Conservation (phyloP, 306 rosid species). For the Citrullus colocynthis region DNA sequence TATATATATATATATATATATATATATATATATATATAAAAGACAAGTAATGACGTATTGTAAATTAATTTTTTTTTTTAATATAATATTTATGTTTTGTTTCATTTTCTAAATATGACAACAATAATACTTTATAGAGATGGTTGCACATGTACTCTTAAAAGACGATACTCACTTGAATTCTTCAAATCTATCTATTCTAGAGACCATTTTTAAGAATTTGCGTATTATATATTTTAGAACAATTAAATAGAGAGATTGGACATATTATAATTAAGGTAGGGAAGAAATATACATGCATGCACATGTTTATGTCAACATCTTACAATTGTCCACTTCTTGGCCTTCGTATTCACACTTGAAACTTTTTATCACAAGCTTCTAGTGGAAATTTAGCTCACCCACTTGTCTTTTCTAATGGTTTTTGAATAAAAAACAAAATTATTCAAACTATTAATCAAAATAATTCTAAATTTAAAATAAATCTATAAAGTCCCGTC, state of each 20-base stretch:
- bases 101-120: neutral
- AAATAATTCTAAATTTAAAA: neutral
- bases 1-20: no score
- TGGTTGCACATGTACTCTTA: neutral
- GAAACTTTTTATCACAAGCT: neutral
- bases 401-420: neutral
- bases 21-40: no score
- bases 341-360: neutral
- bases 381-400: neutral
- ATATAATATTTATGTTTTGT: neutral
- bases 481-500: neutral
- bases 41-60: no score
- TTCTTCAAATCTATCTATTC: neutral
- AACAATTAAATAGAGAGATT: neutral
- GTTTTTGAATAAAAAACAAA: neutral
- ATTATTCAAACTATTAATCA: neutral
- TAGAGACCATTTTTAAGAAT: neutral
- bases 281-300: neutral
- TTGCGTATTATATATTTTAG: neutral
- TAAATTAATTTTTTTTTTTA: no score
- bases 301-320: conserved; percentile 5
- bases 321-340: neutral
- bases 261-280: neutral
- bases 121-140: neutral
- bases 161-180: neutral